phyloP scores from a whole-genome alignment of 306 rosid genomes.

The Citrullus mucosospermus region DNA sequence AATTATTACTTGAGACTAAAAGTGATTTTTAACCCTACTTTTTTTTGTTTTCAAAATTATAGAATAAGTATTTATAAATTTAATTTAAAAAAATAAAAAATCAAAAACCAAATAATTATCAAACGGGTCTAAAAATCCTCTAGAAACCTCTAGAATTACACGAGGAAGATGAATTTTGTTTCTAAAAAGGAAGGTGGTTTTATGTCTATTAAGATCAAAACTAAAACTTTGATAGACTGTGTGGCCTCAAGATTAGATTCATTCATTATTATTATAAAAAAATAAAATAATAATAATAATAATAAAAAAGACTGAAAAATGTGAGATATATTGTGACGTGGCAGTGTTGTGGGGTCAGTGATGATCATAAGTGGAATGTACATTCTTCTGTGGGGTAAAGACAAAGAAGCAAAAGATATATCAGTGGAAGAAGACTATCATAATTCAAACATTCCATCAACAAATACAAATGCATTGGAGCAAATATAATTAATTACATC shows the following conservation, averaged over 20 bases:
- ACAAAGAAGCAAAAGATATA: conserved; percentile 32
- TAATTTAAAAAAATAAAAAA: too few species aligned
- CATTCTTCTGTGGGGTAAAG: conserved; percentile 69
- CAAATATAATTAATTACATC: not conserved
- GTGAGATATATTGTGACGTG: not conserved
- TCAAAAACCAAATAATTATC: too few species aligned
- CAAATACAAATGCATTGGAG: conserved; percentile 1
- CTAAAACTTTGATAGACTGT: not conserved
- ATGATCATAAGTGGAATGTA: conserved; percentile 73
- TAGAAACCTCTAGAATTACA: not conserved
- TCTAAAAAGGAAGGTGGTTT: not conserved
- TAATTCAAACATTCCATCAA: not conserved
- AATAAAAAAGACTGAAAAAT: not conserved
- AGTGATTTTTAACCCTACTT: too few species aligned
- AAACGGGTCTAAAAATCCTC: not conserved
- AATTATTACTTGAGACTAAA: too few species aligned
- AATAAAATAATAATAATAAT: too few species aligned
- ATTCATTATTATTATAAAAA: too few species aligned
- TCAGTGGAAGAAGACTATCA: conserved; percentile 16
- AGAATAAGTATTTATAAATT: too few species aligned
- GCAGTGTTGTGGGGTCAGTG: conserved; percentile 64
- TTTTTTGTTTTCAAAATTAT: too few species aligned
- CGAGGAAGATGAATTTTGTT: not conserved
- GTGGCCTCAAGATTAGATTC: too few species aligned
- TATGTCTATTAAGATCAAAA: not conserved